These are phyloP conservation scores for Apiospora malaysiana DNA, from an alignment of 2,329 filamentous ascomycete species.

Conservation along the genomic window DNA sequence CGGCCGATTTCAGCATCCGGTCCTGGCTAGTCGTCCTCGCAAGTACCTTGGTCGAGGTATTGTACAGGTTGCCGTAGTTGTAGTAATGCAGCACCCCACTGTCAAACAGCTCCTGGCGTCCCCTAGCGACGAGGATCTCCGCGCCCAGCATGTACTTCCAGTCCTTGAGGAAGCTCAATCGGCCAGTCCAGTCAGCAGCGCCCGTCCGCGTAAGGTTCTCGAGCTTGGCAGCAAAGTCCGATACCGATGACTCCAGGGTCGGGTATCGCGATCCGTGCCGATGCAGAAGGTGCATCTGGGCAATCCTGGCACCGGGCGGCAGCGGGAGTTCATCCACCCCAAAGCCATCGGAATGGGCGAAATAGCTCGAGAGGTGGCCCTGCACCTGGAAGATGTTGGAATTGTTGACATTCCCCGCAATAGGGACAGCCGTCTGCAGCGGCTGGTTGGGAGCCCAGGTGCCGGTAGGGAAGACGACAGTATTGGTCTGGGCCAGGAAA, in stretches of 20 bases:
- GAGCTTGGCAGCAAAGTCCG: constrained; percentile 62
- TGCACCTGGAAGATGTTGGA: constrained; percentile 70
- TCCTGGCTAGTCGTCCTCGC: constrained; percentile 78
- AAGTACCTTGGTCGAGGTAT: constrained; percentile 74
- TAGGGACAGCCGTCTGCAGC: constrained; percentile 73
- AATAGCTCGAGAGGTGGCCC: constrained; percentile 69
- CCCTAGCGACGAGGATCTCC: constrained; percentile 75
- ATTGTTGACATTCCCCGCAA: constrained; percentile 62
- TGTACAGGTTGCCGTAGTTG: constrained; percentile 73
- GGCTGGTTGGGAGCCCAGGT: constrained; percentile 73
- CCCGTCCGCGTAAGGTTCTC: constrained; percentile 31
- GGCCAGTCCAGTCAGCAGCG: constrained; percentile 60
- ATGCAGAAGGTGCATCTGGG: constrained; percentile 64
- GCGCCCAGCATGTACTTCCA: constrained; percentile 74
- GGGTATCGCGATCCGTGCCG: constrained; percentile 79
- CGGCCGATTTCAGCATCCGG: constrained; percentile 77
- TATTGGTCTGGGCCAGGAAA: constrained; percentile 74
- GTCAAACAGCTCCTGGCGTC: constrained; percentile 75
- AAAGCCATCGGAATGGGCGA: constrained; percentile 70
- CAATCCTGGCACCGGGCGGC: constrained; percentile 69
- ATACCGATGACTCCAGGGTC: constrained; percentile 62
- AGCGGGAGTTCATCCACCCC: constrained; percentile 75
- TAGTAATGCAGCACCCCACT: constrained; percentile 74
- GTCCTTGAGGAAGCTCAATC: constrained; percentile 68
- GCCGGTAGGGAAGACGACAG: constrained; percentile 64